Conservation (phyloP, 306 rosid species). For the Dryas drummondii region DNA sequence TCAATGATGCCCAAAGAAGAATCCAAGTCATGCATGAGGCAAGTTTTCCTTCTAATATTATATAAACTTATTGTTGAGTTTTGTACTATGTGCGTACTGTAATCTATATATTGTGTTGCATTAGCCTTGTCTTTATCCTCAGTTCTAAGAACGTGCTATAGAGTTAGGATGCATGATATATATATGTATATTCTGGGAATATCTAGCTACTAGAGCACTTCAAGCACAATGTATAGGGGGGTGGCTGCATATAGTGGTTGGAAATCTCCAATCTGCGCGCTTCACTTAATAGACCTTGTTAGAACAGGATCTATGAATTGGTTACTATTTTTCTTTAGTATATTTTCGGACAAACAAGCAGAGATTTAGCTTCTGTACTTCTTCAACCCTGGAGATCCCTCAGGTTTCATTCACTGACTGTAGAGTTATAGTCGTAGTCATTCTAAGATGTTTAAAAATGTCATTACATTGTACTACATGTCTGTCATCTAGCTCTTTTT, state of each 20-base stretch:
- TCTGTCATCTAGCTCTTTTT: background rate
- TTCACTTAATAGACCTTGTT: conserved; percentile 1
- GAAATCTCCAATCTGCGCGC: conserved; percentile 21
- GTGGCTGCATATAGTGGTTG: conserved; percentile 12
- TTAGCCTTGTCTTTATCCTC: conserved; percentile 20
- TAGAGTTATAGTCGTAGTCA: background rate
- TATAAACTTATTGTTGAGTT: conserved; percentile 12
- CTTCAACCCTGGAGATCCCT: background rate
- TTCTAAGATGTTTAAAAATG: background rate
- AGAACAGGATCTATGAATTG: background rate
- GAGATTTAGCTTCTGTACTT: background rate
- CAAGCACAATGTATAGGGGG: background rate
- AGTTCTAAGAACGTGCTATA: conserved; percentile 3
- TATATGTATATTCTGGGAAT: background rate
- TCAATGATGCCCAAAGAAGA: conserved; percentile 70
- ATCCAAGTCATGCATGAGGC: conserved; percentile 70
- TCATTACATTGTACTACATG: background rate
- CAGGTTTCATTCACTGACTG: background rate
- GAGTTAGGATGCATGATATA: background rate
- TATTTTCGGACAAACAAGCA: background rate
- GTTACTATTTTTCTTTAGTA: background rate
- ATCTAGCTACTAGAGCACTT: background rate
- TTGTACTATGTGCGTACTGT: conserved; percentile 15
- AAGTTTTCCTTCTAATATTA: conserved; percentile 33
- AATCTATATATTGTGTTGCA: conserved; percentile 26